A percentile compares a stretch with the other conserved stretches of the same genome.
phyloP scores from a whole-genome alignment of 2,329 filamentous ascomycete genomes.

The Calonectria hawksworthii region DNA sequence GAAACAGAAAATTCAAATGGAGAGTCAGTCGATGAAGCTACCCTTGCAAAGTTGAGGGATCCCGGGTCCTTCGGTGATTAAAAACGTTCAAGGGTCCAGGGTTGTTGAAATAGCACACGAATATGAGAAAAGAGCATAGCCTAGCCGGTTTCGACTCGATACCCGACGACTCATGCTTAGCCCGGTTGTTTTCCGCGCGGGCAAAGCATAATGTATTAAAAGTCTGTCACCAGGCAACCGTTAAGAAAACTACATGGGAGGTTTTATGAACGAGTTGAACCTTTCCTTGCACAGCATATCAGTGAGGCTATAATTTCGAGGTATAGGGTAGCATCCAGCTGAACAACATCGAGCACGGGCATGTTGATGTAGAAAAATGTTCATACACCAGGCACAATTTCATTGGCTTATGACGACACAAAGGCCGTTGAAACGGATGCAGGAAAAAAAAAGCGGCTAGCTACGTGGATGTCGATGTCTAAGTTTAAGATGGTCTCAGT shows the following conservation, averaged over 20 bases:
- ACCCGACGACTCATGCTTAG: background rate
- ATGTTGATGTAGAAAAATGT: background rate
- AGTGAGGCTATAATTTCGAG: background rate
- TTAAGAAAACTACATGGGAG: background rate
- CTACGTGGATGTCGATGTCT: background rate
- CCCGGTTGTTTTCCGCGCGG: background rate
- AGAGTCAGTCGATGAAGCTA: background rate
- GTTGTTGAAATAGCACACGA: background rate
- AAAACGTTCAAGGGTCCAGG: background rate
- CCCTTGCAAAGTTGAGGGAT: background rate
- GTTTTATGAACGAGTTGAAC: background rate
- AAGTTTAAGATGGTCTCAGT: conserved; percentile 1
- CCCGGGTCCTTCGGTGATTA: conserved; percentile 1
- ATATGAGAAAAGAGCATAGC: background rate
- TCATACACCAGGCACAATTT: background rate
- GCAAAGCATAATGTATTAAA: background rate
- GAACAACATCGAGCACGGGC: background rate
- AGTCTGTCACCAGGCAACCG: background rate
- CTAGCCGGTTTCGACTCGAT: background rate
- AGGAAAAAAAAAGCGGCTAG: background rate
- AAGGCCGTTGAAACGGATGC: background rate
- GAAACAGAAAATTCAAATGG: conserved; percentile 1
- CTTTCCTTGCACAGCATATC: background rate
- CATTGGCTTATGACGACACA: background rate
- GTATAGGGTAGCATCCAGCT: background rate